Conservation (phyloP, 345 rosid genomes). For the Firmiana major region DNA sequence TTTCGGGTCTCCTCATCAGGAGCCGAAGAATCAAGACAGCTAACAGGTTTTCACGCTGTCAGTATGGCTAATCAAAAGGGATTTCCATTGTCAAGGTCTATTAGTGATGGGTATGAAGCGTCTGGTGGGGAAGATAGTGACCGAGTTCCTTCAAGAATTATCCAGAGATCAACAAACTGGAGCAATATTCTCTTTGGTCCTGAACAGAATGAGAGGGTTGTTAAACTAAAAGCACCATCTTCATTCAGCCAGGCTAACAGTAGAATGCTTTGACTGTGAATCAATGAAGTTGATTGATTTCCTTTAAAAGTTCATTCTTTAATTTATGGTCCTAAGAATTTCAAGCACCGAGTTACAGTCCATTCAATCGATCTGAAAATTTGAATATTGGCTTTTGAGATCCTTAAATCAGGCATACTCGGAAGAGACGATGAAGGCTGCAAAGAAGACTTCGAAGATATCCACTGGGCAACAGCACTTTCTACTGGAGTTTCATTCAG, state of each 20-base stretch:
- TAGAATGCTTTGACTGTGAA: constrained; percentile 36
- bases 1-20: constrained; percentile 73
- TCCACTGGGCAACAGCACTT: background rate
- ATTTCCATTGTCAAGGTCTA: constrained; percentile 78
- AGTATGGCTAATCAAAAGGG: constrained; percentile 46
- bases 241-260: constrained; percentile 38
- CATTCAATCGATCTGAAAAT: background rate
- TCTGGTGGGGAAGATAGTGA: constrained; percentile 98
- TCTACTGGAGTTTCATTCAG: constrained; percentile 10
- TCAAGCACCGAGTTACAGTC: constrained; percentile 14
- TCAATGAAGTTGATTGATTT: constrained; percentile 16
- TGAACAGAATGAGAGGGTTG: constrained; percentile 46
- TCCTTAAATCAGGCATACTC: constrained; percentile 10
- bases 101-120: constrained; percentile 91
- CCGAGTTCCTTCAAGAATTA: constrained; percentile 68
- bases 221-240: constrained; percentile 46
- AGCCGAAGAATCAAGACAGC: constrained; percentile 63
- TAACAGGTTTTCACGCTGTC: constrained; percentile 45
- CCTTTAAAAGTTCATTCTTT: constrained; percentile 36
- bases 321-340: constrained; percentile 29
- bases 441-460: background rate
- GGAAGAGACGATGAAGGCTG: constrained; percentile 8
- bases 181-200: constrained; percentile 40
- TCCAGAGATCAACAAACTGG: constrained; percentile 67
- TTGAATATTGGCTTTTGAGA: constrained; percentile 11